Conservation (phyloP, 78 protist genomes). For the Monocercomonoides exilis region DNA sequence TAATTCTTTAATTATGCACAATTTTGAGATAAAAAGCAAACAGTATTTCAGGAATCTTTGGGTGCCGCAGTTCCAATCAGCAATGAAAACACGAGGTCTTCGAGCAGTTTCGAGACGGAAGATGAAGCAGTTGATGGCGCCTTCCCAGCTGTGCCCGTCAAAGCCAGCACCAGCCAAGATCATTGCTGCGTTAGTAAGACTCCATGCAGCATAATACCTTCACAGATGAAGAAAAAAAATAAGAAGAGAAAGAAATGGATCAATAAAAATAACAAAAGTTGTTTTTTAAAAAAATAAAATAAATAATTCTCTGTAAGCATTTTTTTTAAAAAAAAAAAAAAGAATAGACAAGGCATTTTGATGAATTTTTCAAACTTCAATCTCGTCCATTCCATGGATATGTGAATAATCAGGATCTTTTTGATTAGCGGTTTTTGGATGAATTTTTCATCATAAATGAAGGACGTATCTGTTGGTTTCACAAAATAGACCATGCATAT, state of each 20-base stretch:
- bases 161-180: not conserved
- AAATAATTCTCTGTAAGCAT: not conserved
- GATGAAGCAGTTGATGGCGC: not conserved
- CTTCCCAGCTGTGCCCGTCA: not conserved
- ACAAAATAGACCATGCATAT: too few relatives aligned
- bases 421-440: too few relatives aligned
- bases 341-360: not conserved
- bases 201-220: not conserved
- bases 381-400: not conserved
- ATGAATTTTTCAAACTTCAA: not conserved
- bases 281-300: not conserved
- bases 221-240: not conserved
- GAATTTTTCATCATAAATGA: too few relatives aligned
- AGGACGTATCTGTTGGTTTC: too few relatives aligned
- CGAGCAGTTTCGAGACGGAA: not conserved
- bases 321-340: not conserved
- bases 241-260: not conserved
- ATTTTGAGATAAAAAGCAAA: not conserved
- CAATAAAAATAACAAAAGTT: not conserved
- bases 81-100: not conserved
- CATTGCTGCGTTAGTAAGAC: not conserved
- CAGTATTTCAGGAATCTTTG: not conserved
- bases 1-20: too few relatives aligned
- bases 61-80: not conserved
- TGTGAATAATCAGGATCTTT: not conserved